Evolutionary conservation across 495 filamentous ascomycete genomes (phyloP), one percentile per base, ranked within the genome.

Genomic region (Aspergillus sclerotiicarbonarius): DNA sequence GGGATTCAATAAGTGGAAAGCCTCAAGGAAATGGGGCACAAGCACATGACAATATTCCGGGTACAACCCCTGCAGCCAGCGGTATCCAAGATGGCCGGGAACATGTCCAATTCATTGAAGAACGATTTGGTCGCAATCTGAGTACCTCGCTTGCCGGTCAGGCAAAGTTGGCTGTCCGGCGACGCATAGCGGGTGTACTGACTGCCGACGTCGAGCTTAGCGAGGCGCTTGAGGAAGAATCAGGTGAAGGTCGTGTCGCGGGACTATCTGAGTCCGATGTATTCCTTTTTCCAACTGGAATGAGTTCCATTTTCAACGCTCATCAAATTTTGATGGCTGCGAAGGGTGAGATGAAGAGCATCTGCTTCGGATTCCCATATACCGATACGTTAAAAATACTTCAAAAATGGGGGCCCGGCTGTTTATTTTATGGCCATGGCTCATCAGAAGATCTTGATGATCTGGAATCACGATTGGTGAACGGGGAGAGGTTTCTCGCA

Each of bases 331-430:
- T 96, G 18, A 71, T 95, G 58, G 74, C 73, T 55, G 76, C 81
- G 4, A 80, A 84, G 44, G 65, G 71, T 7, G 29, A 59, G 6
- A 46, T 67, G 53, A 65, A 74, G 54, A 78, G 76, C 55, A 76
- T 74, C 30, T 68, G 63, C 55, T 72, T 69, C 52, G 87, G 88
- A 6, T 98, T 98, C 62, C 92, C 94, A 4, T 98, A 98, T 61
- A 88, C 96, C 44, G 95, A 98, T 71, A 97, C 95, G 0, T 81
- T 98, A 33, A 98, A 98, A 68, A 90, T 96, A 21, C 79, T 97
- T 19, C 73, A 98, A 65, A 98, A 96, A 70, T 98, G 94, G 75
- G 93, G 93, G 0, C 91, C 93, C 0, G 93, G 95, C 6, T 91
- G 88, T 64, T 68, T 88, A 31, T 98, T 98, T 64, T 98, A 95